Evolutionary conservation across 2,329 filamentous ascomycete genomes (phyloP).

Genomic region (Chaetothyriales sp.): DNA sequence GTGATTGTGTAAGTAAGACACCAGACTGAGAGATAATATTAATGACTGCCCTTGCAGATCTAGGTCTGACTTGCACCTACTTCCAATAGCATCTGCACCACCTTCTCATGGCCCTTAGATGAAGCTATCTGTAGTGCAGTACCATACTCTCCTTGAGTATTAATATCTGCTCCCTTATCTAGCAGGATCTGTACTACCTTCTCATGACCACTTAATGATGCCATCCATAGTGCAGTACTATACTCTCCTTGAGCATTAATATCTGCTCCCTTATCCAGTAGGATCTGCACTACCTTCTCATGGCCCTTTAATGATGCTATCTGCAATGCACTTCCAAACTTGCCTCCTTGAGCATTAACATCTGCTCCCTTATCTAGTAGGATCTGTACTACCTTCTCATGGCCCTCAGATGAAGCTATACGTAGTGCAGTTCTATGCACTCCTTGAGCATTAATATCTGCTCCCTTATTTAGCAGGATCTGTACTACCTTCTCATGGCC

Average conservation of each 20-base stretch:
- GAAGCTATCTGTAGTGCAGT: slow-evolving; percentile 4
- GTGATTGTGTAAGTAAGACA: too few species aligned
- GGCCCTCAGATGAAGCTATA: slow-evolving; percentile 1
- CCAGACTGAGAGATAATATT: too few species aligned
- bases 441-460: slow-evolving; percentile 4
- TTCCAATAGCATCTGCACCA: slow-evolving; percentile 4
- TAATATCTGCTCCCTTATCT: slow-evolving; percentile 1
- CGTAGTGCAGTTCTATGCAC: slow-evolving; percentile 1
- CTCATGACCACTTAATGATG: neutral
- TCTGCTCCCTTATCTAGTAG: neutral
- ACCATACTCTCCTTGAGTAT: slow-evolving; percentile 2
- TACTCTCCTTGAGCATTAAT: slow-evolving; percentile 2
- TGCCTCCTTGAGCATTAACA: slow-evolving; percentile 3
- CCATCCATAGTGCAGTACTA: slow-evolving; percentile 4
- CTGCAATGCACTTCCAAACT: slow-evolving; percentile 2
- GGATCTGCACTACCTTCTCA: slow-evolving; percentile 2
- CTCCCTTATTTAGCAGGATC: slow-evolving; percentile 3
- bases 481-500: slow-evolving; percentile 7
- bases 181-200: slow-evolving; percentile 2
- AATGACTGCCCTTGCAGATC: too few species aligned
- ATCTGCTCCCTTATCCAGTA: slow-evolving; percentile 1
- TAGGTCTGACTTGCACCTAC: too few species aligned
- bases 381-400: slow-evolving; percentile 5
- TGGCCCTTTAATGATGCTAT: slow-evolving; percentile 1
- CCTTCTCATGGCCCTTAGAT: neutral